Evolutionary conservation across 176 grass and related monocot genomes (phyloP), one percentile per base, ranked within the genome.

Genomic region (Carex pumila): DNA sequence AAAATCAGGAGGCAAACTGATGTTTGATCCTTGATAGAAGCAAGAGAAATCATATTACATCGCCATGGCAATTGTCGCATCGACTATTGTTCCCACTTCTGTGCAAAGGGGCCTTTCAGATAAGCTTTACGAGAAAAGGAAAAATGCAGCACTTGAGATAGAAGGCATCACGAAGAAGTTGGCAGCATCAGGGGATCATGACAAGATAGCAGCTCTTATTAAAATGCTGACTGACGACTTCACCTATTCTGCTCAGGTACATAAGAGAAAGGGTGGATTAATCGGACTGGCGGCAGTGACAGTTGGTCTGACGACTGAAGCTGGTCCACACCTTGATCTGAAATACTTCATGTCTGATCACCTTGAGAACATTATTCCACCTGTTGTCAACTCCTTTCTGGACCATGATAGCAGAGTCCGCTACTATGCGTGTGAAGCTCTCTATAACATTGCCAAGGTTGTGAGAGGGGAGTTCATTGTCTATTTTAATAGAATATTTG

Each of bases 361-460:
- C 64, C 31, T 66, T 25, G 81, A 83, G 62, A 86, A 92, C 84
- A 99, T 99, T 56, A 91, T 99, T 57, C 85, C 88, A 17, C 97
- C 97, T 71, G 97, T 96, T 57, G 85, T 99, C 76, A 69, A 73
- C 79, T 92, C 93, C 59, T 99, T 99, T 85, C 18, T 58, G 39
- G 97, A 99, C 65, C 97, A 96, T 92, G 97, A 99, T 49, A 92
- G 90, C 61, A 99, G 93, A 88, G 97, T 99, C 77, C 93, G 97
- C 36, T 99, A 96, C 78, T 99, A 99, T 87, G 93, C 97, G 58
- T 99, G 97, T 85, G 97, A 99, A 92, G 97, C 97, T 66, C 74
- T 99, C 78, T 99, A 99, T 85, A 99, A 99, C 77, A 99, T 99
- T 86, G 97, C 97, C 87, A 99, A 99, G 97, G 97, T 99, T 89